These are phyloP conservation scores for Lycium barbarum DNA, from an alignment of 257 asterid species.

Conservation along the genomic window DNA sequence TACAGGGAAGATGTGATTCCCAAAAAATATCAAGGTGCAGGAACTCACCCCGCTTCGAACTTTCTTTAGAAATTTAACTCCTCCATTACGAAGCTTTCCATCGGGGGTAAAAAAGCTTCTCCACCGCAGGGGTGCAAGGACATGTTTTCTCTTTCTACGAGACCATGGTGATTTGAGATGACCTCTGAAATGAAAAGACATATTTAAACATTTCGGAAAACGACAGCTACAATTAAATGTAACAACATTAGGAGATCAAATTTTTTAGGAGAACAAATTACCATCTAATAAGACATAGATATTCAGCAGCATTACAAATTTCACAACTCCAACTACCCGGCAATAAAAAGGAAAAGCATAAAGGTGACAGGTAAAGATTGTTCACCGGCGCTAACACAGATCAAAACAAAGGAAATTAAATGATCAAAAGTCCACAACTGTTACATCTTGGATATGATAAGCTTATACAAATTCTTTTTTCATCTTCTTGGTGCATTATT, in stretches of 20 bases:
- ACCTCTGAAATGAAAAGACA: slow-evolving; percentile 56
- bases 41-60: slow-evolving; percentile 80
- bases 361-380: slow-evolving; percentile 8
- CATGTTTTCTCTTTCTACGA: slow-evolving; percentile 76
- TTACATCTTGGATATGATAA: slow-evolving; percentile 15
- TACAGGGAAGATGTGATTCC: background rate
- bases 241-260: slow-evolving; percentile 13
- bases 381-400: slow-evolving; percentile 19
- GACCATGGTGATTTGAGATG: slow-evolving; percentile 94
- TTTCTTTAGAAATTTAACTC: slow-evolving; percentile 87
- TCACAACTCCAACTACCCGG: background rate
- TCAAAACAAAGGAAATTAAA: background rate
- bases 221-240: slow-evolving; percentile 20
- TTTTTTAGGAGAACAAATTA: background rate
- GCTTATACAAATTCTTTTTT: slow-evolving; percentile 27
- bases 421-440: background rate
- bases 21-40: slow-evolving; percentile 17
- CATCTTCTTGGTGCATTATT: slow-evolving; percentile 26
- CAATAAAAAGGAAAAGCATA: background rate
- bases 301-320: slow-evolving; percentile 21
- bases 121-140: slow-evolving; percentile 79
- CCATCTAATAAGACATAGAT: background rate
- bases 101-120: slow-evolving; percentile 67
- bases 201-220: slow-evolving; percentile 34
- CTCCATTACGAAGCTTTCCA: slow-evolving; percentile 81